These are phyloP conservation scores for Candida endomychidarum DNA, from an alignment of 805 yeast species.

Conservation along the genomic window DNA sequence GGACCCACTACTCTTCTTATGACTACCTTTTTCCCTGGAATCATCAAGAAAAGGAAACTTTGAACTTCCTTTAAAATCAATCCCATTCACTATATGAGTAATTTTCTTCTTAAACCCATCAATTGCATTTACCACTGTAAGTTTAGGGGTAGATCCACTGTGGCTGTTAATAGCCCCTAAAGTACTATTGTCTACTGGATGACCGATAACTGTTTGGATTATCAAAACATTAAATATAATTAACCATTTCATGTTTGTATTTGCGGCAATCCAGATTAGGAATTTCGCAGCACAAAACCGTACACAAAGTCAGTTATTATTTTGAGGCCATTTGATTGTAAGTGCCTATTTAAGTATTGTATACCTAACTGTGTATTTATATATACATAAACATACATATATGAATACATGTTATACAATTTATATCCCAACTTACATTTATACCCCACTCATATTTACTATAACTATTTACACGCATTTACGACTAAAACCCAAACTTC, in stretches of 20 bases:
- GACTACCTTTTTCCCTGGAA: no score
- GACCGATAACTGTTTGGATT: neutral
- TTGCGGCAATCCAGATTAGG: constrained; percentile 4
- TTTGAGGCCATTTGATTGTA: no score
- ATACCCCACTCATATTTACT: neutral
- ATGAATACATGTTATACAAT: no score
- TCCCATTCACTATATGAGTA: constrained; percentile 6
- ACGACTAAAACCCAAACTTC: neutral
- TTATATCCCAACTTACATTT: no score
- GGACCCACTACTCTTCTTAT: no score
- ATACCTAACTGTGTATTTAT: no score
- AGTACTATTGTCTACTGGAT: neutral
- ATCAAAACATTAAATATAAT: neutral
- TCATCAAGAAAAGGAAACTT: neutral
- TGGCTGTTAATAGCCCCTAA: neutral
- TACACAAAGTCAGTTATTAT: no score
- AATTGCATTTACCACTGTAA: constrained; percentile 4
- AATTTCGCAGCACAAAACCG: constrained; percentile 2
- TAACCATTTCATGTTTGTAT: constrained; percentile 3
- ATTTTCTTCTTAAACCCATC: constrained; percentile 5
- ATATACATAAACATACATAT: no score
- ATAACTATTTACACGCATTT: neutral
- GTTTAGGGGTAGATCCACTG: neutral
- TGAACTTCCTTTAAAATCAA: constrained; percentile 5
- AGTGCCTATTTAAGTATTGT: no score